Conservation (phyloP, 106 monocot species). For the Dendrobium huoshanense region DNA sequence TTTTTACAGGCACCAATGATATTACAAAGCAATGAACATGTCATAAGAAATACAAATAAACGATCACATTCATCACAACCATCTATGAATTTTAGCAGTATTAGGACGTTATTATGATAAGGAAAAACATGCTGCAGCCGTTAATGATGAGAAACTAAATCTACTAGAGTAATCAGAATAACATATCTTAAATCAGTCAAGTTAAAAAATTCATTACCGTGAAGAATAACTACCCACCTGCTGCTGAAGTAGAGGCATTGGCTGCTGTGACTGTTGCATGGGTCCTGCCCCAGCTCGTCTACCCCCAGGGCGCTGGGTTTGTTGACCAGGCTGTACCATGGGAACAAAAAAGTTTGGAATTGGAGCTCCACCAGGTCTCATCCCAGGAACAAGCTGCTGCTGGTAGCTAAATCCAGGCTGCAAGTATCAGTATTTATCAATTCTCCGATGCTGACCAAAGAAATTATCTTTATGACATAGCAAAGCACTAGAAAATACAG, state of each 20-base stretch:
- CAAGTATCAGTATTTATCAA: neutral
- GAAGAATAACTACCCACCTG: constrained; percentile 31
- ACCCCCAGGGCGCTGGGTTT: constrained; percentile 57
- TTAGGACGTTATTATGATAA: too few relatives aligned
- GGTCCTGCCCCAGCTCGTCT: constrained; percentile 59
- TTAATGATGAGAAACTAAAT: neutral
- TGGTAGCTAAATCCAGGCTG: constrained; percentile 91
- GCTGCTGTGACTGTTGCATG: constrained; percentile 67
- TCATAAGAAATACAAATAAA: too few relatives aligned
- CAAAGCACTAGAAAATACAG: neutral
- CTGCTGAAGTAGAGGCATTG: constrained; percentile 67
- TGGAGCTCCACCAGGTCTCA: constrained; percentile 79
- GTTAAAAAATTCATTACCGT: neutral
- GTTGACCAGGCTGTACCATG: constrained; percentile 75
- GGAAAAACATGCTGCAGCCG: neutral
- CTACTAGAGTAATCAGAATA: neutral
- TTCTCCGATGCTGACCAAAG: neutral
- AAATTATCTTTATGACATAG: neutral
- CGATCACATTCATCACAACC: too few relatives aligned
- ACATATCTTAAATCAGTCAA: too few relatives aligned
- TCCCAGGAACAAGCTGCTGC: constrained; percentile 83
- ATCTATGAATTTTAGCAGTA: too few relatives aligned
- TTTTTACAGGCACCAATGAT: too few relatives aligned
- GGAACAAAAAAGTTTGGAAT: constrained; percentile 84
- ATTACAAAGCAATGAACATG: too few relatives aligned